Base-by-base conservation (phyloP, 2,329 filamentous ascomycete species). In the Remersonia thermophila region DNA sequence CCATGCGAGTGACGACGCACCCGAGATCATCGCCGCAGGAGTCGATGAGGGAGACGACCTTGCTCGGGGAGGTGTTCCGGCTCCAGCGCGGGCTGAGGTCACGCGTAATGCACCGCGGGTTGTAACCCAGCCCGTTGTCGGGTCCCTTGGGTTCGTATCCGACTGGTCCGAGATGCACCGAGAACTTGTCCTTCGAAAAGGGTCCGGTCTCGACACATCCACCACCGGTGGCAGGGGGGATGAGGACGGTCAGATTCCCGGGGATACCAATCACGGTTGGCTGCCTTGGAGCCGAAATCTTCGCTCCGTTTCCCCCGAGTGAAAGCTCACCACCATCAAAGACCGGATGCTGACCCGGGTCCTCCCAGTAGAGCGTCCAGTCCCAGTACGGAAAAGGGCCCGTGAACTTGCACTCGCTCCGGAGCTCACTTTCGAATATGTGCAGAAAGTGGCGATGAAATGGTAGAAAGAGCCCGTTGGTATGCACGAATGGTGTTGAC, bases 311-410 rank as follows among this genome's bases (percentile, higher is more conserved):
- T 16, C 37, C 27, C n/a, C 47, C 42, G 10, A 49, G 33, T 13
- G 38, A 42, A 0, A 3, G 15, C 1, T 33, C 17, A 5, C 23
- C 23, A 15, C 45, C 47, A 38, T 46, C 43, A 15, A 47, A 47
- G n/a, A 49, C 30, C 14, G 34, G 16, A 1, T 32, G 17, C 5
- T 14, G 15, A 27, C 37, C 27, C 25, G 41, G 43, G 37, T 48
- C 44, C 3, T 27, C 13, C 23, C 34, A 47, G 6, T 32, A 27
- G 11, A 31, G 23, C 4, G 42, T 36, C 45, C 45, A 49, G 40
- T 61, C 53, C 57, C 58, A 61, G 44, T 59, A 59, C 7, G 47
- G 39, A 44, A 54, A 38, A 1, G 39, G 31, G n/a, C 46, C 46
- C 1, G 7, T 32, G 44, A 47, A 52, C 23, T 33, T 39, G 42